Conservation (phyloP, 2,329 filamentous ascomycete genomes). For the Fusarium torreyae region DNA sequence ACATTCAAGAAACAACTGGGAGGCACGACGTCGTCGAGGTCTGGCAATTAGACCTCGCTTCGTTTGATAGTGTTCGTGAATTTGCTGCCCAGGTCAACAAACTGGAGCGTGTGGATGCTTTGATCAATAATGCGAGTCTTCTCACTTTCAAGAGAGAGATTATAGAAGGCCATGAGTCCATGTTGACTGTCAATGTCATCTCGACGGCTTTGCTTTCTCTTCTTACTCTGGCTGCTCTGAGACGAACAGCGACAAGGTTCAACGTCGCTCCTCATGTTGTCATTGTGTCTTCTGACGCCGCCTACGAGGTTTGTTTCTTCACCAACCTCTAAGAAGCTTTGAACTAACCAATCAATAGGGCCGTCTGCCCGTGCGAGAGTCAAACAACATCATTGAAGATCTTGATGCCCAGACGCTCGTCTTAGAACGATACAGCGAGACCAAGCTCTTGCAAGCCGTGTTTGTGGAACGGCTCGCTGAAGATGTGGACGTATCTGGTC, state of each 20-base stretch:
- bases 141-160: constrained; percentile 34
- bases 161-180: constrained; percentile 60
- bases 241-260: constrained; percentile 52
- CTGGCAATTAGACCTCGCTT: constrained; percentile 62
- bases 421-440: constrained; percentile 48
- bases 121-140: constrained; percentile 60
- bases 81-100: constrained; percentile 54
- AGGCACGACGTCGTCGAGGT: constrained; percentile 55
- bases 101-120: constrained; percentile 59
- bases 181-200: constrained; percentile 64
- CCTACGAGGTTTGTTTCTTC: constrained; percentile 30
- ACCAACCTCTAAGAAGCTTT: no score
- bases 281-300: constrained; percentile 58
- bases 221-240: constrained; percentile 60
- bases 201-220: constrained; percentile 62
- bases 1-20: constrained; percentile 53
- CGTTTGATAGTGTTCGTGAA: constrained; percentile 53
- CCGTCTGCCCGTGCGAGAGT: constrained; percentile 54
- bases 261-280: constrained; percentile 56
- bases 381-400: constrained; percentile 53
- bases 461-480: constrained; percentile 54
- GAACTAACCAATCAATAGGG: constrained; percentile 34
- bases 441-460: constrained; percentile 54
- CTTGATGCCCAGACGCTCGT: constrained; percentile 48
- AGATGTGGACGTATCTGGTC: constrained; percentile 50